Base-by-base conservation (phyloP, 139 green algal species). In the Marvania coccoides region DNA sequence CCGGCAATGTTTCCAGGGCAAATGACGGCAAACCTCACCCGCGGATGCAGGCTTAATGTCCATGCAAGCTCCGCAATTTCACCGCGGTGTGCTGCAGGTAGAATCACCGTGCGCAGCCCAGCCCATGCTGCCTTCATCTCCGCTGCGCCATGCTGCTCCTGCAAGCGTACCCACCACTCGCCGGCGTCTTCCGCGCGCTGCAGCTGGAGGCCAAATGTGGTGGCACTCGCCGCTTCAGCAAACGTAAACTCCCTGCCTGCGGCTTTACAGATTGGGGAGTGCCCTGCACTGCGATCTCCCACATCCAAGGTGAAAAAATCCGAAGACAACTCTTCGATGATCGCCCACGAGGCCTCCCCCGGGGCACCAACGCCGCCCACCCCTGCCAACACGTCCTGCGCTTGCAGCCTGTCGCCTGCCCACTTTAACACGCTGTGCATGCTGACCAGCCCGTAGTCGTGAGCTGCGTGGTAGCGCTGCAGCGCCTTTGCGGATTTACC, bases 331-430 rank as follows among this genome's bases (percentile, higher is more conserved):
- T n/a, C n/a, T n/a, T n/a, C n/a, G n/a, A n/a, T n/a, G n/a, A n/a
- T n/a, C n/a, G n/a, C n/a, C n/a, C n/a, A n/a, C n/a, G n/a, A n/a
- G n/a, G n/a, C n/a, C n/a, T n/a, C n/a, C n/a, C n/a, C n/a, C n/a
- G n/a, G n/a, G n/a, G n/a, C n/a, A n/a, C n/a, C n/a, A n/a, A n/a
- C n/a, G n/a, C n/a, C n/a, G n/a, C n/a, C n/a, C n/a, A 51, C 55
- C 58, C 59, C 59, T 58, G 54, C 51, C 3, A 75, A 48, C 34
- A 46, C 69, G 33, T 75, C 69, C 46, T 75, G 69, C 34, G 35
- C 69, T 54, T 69, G 45, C 35, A 75, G 63, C 40, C 42, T 65
- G 57, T 4, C 10, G 14, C 57, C 57, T 6, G 28, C 51, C 69
- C 69, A 75, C 13, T 33, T 46, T 4, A 75, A 26, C 40, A 69